Evolutionary conservation across 2,329 filamentous ascomycete genomes (phyloP), one percentile per base, ranked within the genome.

Genomic region (Colletotrichum destructivum): DNA sequence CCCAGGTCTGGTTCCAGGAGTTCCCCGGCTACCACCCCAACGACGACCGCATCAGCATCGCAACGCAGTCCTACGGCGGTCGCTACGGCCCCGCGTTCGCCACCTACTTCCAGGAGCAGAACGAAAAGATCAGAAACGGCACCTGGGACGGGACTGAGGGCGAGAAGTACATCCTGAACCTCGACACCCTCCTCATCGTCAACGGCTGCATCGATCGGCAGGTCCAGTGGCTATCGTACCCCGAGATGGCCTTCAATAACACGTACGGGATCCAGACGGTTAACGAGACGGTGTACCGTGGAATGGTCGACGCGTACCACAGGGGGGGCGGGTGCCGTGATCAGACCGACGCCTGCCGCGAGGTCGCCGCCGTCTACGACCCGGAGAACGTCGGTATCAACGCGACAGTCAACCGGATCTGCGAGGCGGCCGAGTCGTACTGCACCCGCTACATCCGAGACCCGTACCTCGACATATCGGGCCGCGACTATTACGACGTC

Each of bases 1-100:
- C 74, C 7, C 67, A 76, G 69, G 85, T 85, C 3, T 93, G 91
- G 84, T 89, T 90, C 67, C 84, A 88, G 8, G 87, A 89, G 49
- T 93, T 93, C 71, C 90, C 90, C 0, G 84, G 85, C 49, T 92
- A 93, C 76, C 85, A 88, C 77, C 86, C 87, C 3, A 85, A 86
- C 62, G 87, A 91, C 72, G 56, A 61, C 67, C 73, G 73, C 21
- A 86, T 89, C 72, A 85, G 86, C 16, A 83, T 90, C 67, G 88
- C 86, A 52, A 85, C 87, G 3, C 83, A 87, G 70, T 87, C 85
- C 0, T 90, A 90, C 70, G 89, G 89, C n/a, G 88, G 89, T 16
- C 85, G 88, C 66, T 90, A 89, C 74, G 88, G 88, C 1, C 89
- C 89, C 0, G 86, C 85, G 15, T 89, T 90, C 72, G 84, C 86